Evolutionary conservation across 192 early-diverging fungal species (phyloP).

Genomic region (Mortierella alpina): DNA sequence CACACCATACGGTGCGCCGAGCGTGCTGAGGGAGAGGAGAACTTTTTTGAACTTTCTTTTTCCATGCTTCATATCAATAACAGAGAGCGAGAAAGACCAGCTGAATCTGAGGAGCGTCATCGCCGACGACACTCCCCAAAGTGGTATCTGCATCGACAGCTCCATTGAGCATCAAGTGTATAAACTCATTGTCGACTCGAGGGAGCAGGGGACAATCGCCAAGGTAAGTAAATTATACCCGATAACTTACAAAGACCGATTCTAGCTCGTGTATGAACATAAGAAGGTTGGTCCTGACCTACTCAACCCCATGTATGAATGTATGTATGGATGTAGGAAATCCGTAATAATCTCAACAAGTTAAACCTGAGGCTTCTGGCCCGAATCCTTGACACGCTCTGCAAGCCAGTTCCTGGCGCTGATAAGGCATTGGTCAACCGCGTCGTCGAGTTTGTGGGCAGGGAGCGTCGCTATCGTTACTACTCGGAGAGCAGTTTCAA

Average conservation of each 20-base stretch:
- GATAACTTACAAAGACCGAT: too few species aligned
- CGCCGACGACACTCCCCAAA: conserved; percentile 37
- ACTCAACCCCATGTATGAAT: background rate
- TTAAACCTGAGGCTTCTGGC: conserved; percentile 61
- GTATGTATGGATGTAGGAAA: conserved; percentile 30
- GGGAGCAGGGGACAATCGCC: conserved; percentile 63
- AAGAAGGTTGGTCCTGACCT: background rate
- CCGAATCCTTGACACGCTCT: conserved; percentile 57
- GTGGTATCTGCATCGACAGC: conserved; percentile 64
- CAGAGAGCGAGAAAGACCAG: conserved; percentile 20
- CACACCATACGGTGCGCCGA: too few species aligned
- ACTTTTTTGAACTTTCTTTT: background rate
- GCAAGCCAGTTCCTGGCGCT: conserved; percentile 19
- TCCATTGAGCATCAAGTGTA: conserved; percentile 76
- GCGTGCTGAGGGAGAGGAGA: background rate
- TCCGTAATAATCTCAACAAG: conserved; percentile 62
- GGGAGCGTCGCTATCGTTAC: conserved; percentile 74
- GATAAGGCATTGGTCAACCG: conserved; percentile 49
- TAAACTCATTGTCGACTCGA: conserved; percentile 60
- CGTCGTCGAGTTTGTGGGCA: conserved; percentile 70
- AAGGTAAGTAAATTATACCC: conserved; percentile 32
- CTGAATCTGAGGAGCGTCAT: conserved; percentile 33
- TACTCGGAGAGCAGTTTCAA: conserved; percentile 56
- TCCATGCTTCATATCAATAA: background rate
- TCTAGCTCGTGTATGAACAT: background rate